Conservation (phyloP, 2,329 filamentous ascomycete genomes). For the Trichoderma harzianum region DNA sequence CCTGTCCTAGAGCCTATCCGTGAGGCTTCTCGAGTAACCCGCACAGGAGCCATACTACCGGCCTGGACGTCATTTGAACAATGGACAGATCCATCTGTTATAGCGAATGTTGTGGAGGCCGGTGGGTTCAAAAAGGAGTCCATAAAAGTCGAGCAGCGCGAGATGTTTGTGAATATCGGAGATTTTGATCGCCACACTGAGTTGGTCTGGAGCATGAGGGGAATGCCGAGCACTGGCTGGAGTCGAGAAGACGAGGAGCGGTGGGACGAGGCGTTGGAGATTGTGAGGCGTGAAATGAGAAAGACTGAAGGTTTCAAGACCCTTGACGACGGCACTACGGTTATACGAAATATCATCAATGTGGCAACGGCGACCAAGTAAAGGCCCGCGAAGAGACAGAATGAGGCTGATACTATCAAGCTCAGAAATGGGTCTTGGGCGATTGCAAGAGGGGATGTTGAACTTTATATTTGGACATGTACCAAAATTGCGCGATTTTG, state of each 20-base stretch:
- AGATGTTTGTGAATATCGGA: conserved; percentile 12
- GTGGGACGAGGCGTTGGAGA: conserved; percentile 11
- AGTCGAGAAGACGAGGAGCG: conserved; percentile 3
- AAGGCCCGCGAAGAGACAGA: too few relatives aligned
- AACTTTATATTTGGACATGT: not conserved
- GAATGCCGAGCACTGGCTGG: conserved; percentile 8
- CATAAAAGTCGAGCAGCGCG: not conserved
- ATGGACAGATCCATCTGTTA: not conserved
- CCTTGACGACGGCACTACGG: not conserved
- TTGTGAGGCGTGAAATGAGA: conserved; percentile 10
- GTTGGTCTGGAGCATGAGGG: conserved; percentile 12
- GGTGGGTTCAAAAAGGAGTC: conserved; percentile 7
- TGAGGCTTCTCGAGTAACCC: conserved; percentile 6
- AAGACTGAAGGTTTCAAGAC: conserved; percentile 2
- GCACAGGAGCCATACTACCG: not conserved
- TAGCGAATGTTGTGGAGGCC: conserved; percentile 4
- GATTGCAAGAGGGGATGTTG: not conserved
- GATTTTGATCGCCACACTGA: not conserved
- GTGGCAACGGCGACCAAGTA: conserved; percentile 11
- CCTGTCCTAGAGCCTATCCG: conserved; percentile 2
- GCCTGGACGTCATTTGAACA: conserved; percentile 3
- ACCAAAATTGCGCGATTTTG: not conserved
- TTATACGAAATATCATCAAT: not conserved
- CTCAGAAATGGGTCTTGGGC: not conserved
- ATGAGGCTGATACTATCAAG: not conserved